phyloP scores from a whole-genome alignment of 2,329 filamentous ascomycete species.

The Bipolaris oryzae region DNA sequence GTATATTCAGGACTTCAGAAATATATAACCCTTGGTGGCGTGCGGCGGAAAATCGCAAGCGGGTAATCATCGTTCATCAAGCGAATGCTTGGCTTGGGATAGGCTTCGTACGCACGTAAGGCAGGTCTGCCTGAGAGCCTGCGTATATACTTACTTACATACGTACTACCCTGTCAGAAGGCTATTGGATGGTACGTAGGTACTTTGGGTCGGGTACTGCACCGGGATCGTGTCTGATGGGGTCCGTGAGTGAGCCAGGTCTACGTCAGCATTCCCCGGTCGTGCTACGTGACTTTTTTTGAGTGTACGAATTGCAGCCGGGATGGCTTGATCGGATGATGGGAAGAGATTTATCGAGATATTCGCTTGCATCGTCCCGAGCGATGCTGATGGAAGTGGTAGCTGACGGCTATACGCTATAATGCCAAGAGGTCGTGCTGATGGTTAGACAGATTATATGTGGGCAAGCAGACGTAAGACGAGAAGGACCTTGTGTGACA shows the following conservation, averaged over 20 bases:
- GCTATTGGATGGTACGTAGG: constrained; percentile 3
- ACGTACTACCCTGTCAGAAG: not conserved
- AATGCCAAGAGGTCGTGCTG: not conserved
- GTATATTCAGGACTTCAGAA: not conserved
- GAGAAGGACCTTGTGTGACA: not conserved
- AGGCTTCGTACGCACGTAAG: not conserved
- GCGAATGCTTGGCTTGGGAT: not conserved
- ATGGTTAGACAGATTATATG: not conserved
- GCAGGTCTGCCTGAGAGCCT: not conserved
- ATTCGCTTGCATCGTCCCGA: not conserved
- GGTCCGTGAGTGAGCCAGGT: constrained; percentile 12
- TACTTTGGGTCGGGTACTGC: constrained; percentile 2
- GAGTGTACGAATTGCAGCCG: constrained; percentile 1
- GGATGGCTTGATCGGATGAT: not conserved
- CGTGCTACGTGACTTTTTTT: constrained; percentile 14
- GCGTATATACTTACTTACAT: not conserved
- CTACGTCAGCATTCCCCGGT: constrained; percentile 19
- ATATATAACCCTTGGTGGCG: too few relatives aligned
- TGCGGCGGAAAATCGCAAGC: not conserved
- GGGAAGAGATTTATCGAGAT: constrained; percentile 2
- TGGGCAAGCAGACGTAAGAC: not conserved
- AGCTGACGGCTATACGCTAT: not conserved
- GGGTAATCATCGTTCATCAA: not conserved
- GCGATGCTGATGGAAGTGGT: not conserved
- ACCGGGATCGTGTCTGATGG: not conserved